Percentiles rank a stretch among this genome's conserved stretches.
phyloP scores from a whole-genome alignment of 495 filamentous ascomycete species.

The Aspergillus nanangensis region DNA sequence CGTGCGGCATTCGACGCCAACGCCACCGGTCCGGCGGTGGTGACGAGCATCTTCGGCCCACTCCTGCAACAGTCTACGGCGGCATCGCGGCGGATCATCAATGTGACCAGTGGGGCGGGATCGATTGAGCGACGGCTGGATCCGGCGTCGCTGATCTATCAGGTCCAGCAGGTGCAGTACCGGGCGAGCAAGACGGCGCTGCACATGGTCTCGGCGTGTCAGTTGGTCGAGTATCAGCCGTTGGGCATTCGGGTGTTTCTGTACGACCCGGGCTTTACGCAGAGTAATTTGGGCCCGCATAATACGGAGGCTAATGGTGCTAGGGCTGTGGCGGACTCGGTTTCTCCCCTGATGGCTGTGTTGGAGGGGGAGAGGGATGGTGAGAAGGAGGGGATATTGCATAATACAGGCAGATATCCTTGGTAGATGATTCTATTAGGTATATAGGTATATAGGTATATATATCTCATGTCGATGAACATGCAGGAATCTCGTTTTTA shows the following conservation, averaged over 20 bases:
- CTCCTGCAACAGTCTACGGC: slow-evolving; percentile 21
- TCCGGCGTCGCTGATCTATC: slow-evolving; percentile 8
- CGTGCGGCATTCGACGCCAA: slow-evolving; percentile 21
- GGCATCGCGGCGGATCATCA: slow-evolving; percentile 22
- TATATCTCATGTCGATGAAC: no score
- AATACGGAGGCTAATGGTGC: slow-evolving; percentile 19
- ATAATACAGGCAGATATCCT: neutral
- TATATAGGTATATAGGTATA: no score
- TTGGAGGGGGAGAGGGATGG: slow-evolving; percentile 9
- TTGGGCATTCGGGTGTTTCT: slow-evolving; percentile 19
- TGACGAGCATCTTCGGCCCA: slow-evolving; percentile 22
- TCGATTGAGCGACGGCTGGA: slow-evolving; percentile 23
- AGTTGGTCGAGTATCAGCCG: slow-evolving; percentile 9
- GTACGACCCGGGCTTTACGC: slow-evolving; percentile 20
- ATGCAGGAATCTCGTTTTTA: no score
- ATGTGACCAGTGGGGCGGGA: slow-evolving; percentile 21
- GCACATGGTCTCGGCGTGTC: slow-evolving; percentile 26
- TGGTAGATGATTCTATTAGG: no score
- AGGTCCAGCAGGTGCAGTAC: slow-evolving; percentile 16
- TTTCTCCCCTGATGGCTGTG: slow-evolving; percentile 16
- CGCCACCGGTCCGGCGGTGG: slow-evolving; percentile 7
- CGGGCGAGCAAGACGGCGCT: slow-evolving; percentile 30
- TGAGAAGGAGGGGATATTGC: slow-evolving; percentile 25
- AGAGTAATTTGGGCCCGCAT: slow-evolving; percentile 15
- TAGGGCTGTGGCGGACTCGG: slow-evolving; percentile 10